Conservation (phyloP, 768 basidiomycete species). For the Rhizopogon vesiculosus region DNA sequence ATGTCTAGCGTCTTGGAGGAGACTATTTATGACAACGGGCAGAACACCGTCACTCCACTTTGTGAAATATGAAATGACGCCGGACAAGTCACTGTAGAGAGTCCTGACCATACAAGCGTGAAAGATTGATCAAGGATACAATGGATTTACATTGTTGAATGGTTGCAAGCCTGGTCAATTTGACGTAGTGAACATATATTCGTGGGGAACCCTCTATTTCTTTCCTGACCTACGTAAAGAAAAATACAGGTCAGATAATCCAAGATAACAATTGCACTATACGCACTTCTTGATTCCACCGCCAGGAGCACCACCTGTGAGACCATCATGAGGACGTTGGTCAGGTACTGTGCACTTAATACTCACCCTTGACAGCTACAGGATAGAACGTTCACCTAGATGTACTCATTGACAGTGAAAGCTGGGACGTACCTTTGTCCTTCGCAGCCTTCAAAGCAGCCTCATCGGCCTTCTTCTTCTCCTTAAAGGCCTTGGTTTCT, state of each 20-base stretch:
- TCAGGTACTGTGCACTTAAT: neutral
- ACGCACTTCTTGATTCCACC: slow-evolving; percentile 87
- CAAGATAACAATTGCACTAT: neutral
- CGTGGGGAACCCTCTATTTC: slow-evolving; percentile 39
- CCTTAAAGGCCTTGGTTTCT: slow-evolving; percentile 69
- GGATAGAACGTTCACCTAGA: slow-evolving; percentile 4
- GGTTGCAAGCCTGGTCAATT: neutral
- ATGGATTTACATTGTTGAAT: neutral
- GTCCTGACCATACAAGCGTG: no score
- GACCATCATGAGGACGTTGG: slow-evolving; percentile 2
- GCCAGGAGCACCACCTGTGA: slow-evolving; percentile 60
- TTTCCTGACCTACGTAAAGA: slow-evolving; percentile 53
- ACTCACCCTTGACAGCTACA: slow-evolving; percentile 26
- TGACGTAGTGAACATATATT: neutral
- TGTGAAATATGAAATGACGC: no score
- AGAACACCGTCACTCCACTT: no score
- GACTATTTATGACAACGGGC: no score
- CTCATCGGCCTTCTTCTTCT: slow-evolving; percentile 71
- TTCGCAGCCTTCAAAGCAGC: slow-evolving; percentile 69
- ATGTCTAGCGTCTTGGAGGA: no score
- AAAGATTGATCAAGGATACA: neutral
- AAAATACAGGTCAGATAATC: slow-evolving; percentile 5
- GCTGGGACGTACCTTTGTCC: slow-evolving; percentile 54
- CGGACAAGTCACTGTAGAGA: no score
- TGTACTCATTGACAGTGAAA: neutral